These are phyloP conservation scores for Vitis hybrid DNA, from an alignment of 177 flowering plant species.

Conservation along the genomic window DNA sequence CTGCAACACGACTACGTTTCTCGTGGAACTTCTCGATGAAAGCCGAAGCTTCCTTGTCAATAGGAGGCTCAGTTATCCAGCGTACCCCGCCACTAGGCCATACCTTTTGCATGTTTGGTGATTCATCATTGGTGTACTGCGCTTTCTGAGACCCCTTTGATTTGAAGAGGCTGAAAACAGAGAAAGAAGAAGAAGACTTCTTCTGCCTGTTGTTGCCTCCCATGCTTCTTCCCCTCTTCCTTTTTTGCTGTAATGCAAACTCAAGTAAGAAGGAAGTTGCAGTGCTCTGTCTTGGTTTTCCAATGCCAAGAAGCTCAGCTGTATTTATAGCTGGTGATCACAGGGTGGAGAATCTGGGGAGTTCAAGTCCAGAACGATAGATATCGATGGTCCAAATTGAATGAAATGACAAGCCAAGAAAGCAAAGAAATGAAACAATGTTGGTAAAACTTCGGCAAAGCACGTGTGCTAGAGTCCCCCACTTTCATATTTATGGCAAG, in stretches of 20 bases:
- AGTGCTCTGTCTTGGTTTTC: no score
- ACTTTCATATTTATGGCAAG: no score
- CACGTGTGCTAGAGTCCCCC: no score
- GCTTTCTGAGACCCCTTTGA: neutral
- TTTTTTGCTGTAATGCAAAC: neutral
- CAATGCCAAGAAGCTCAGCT: no score
- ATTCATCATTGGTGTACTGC: neutral
- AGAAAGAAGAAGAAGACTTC: slow-evolving; percentile 12
- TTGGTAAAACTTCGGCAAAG: no score
- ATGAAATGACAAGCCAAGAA: no score
- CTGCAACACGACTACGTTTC: slow-evolving; percentile 9
- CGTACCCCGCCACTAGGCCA: slow-evolving; percentile 18
- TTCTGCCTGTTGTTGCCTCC: slow-evolving; percentile 16
- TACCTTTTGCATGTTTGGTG: slow-evolving; percentile 2
- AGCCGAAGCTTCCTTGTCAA: slow-evolving; percentile 20
- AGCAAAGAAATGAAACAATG: no score
- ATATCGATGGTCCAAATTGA: no score
- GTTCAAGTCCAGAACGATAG: no score
- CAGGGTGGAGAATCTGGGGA: no score
- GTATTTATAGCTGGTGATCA: no score
- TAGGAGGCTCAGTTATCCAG: slow-evolving; percentile 24
- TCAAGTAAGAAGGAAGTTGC: neutral
- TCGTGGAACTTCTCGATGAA: slow-evolving; percentile 25
- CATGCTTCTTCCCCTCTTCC: neutral
- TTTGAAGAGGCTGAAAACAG: slow-evolving; percentile 18